Evolutionary conservation across 1,139 yeast species (phyloP), one percentile per base, ranked within the genome.

Genomic region (Candida smagusa): DNA sequence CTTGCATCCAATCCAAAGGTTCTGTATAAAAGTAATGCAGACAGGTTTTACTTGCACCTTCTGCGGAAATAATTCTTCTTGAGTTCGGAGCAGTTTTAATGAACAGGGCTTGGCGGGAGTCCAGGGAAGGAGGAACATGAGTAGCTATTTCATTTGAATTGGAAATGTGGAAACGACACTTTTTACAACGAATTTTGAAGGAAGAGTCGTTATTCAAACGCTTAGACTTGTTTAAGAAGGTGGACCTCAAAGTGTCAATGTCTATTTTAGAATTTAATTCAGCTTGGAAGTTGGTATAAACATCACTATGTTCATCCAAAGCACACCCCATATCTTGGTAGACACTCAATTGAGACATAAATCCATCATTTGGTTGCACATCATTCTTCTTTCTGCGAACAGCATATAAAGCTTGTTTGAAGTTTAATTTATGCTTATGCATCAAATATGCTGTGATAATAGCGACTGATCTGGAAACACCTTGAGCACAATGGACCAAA

Each of bases 1-100:
- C 66, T 43, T 81, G 75, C 99, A 92, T 92, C 98, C 98, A 92
- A 26, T 71, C 68, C 40, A 90, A 66, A 0, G 98, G 97, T 58
- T 92, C 97, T 9, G 79, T 69, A 48, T 88, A 80, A 56, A 75
- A 85, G 56, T 60, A 65, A 48, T 90, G 97, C n/a, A 95, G 84
- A 58, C 98, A 92, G 3, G 56, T 59, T 11, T 62, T 55, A 13
- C 82, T 68, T 0, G 83, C 90, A 28, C 68, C 70, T 45, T 76
- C 72, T 16, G 77, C 74, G 11, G 53, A 53, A 22, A 77, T 62
- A 26, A 82, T 72, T 48, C 86, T 65, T 48, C 77, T 69, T 13
- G 83, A 74, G 43, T 78, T 73, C 26, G 78, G 77, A 1, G 83
- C 84, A 31, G 74, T 77, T 50, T 77, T 81, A 25, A 77, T 67